Evolutionary conservation across 2,329 filamentous ascomycete species (phyloP).

Genomic region (Botrytis porri): DNA sequence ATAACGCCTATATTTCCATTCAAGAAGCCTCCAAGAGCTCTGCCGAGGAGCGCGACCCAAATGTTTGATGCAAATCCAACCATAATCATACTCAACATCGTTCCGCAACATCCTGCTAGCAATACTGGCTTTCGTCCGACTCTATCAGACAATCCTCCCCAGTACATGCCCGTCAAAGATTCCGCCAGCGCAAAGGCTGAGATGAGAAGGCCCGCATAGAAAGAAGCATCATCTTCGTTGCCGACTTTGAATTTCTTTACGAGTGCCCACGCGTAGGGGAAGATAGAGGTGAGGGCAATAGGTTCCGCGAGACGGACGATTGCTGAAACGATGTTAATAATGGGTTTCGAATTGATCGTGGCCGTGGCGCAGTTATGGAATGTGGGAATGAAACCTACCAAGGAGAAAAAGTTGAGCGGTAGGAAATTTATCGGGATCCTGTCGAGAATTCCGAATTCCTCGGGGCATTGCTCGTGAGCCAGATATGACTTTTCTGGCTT

Average conservation of each 20-base stretch:
- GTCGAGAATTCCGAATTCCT: slow-evolving; percentile 40
- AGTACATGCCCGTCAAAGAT: slow-evolving; percentile 80
- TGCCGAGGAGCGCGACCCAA: slow-evolving; percentile 74
- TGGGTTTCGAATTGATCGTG: not conserved
- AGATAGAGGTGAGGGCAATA: slow-evolving; percentile 89
- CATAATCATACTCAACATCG: slow-evolving; percentile 76
- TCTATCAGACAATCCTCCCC: slow-evolving; percentile 79
- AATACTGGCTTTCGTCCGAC: slow-evolving; percentile 84
- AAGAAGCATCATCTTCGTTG: slow-evolving; percentile 71
- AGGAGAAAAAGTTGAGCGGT: slow-evolving; percentile 79
- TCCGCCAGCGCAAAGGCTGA: slow-evolving; percentile 83
- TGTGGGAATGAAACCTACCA: slow-evolving; percentile 52
- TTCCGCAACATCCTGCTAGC: slow-evolving; percentile 76
- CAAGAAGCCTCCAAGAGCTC: slow-evolving; percentile 74
- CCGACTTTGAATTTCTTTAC: slow-evolving; percentile 74
- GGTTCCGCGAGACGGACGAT: slow-evolving; percentile 91
- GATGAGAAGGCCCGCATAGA: slow-evolving; percentile 84
- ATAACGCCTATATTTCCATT: slow-evolving; percentile 92
- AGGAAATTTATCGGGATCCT: slow-evolving; percentile 73
- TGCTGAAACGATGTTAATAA: slow-evolving; percentile 50
- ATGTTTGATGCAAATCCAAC: slow-evolving; percentile 82
- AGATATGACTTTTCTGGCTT: slow-evolving; percentile 29
- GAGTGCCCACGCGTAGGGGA: slow-evolving; percentile 85
- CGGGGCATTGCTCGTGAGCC: slow-evolving; percentile 31
- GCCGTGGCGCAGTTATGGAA: slow-evolving; percentile 13